Percentiles rank a stretch among this genome's conserved stretches.
Evolutionary conservation across 23 red algal species (phyloP).

Genomic region (Gracilaria domingensis): DNA sequence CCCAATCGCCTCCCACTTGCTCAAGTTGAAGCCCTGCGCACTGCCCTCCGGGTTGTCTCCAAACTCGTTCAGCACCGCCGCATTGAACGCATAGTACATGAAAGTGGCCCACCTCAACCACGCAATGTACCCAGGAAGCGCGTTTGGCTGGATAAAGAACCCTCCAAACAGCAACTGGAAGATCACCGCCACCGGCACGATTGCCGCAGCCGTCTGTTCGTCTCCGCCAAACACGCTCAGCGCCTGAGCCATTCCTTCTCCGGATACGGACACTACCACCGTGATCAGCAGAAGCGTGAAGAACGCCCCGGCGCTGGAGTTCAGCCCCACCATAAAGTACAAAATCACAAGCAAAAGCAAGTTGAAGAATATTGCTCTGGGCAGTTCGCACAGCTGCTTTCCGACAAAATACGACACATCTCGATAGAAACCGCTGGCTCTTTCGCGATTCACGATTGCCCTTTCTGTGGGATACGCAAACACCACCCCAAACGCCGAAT

Average conservation of each 20-base stretch:
- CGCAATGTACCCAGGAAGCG: conserved; percentile 80
- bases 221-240: conserved; percentile 66
- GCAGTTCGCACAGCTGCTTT: conserved; percentile 74
- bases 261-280: conserved; percentile 59
- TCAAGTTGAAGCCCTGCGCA: conserved; percentile 18
- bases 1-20: conserved; percentile 47
- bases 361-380: conserved; percentile 61
- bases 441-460: conserved; percentile 85
- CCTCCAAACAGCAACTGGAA: conserved; percentile 91
- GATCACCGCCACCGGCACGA: conserved; percentile 85
- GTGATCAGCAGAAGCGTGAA: conserved; percentile 73
- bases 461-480: conserved; percentile 86
- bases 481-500: conserved; percentile 64
- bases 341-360: conserved; percentile 77
- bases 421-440: conserved; percentile 88
- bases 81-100: conserved; percentile 85
- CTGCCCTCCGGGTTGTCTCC: not conserved
- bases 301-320: conserved; percentile 64
- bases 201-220: conserved; percentile 77
- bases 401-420: conserved; percentile 88
- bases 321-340: conserved; percentile 93
- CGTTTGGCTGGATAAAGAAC: conserved; percentile 82
- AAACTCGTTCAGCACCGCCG: conserved; percentile 81
- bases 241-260: conserved; percentile 74
- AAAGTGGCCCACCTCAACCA: conserved; percentile 88